Conservation (phyloP, 129 eudicot genomes). For the Lactuca saligna region DNA sequence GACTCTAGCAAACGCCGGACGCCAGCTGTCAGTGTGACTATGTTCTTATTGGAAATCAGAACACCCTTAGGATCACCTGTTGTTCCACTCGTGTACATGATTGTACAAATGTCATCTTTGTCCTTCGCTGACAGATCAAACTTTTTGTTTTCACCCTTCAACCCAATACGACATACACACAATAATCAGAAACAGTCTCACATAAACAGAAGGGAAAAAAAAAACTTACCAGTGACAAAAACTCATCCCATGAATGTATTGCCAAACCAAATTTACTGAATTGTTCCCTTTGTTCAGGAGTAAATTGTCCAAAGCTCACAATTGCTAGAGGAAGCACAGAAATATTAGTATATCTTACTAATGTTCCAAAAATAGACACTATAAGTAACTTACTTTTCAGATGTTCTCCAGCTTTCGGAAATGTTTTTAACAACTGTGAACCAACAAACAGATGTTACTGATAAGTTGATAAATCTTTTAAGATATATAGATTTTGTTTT, state of each 20-base stretch:
- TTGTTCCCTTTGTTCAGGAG: conserved; percentile 67
- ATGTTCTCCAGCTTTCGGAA: conserved; percentile 64
- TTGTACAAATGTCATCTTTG: conserved; percentile 84
- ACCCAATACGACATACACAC: not conserved
- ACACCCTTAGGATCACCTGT: conserved; percentile 99
- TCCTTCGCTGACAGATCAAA: conserved; percentile 69
- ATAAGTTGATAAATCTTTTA: not conserved
- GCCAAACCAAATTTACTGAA: conserved; percentile 58
- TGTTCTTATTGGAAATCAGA: conserved; percentile 73
- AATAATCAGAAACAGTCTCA: not conserved
- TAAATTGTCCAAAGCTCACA: conserved; percentile 85
- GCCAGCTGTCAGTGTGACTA: conserved; percentile 73
- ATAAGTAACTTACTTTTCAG: conserved; percentile 68
- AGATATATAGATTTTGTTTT: conserved; percentile 10
- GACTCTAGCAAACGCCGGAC: conserved; percentile 57
- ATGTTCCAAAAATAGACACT: not conserved
- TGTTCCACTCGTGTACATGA: conserved; percentile 99
- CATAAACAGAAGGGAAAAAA: not conserved
- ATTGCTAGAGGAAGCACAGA: conserved; percentile 44
- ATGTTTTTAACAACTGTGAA: conserved; percentile 81
- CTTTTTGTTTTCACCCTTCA: conserved; percentile 66
- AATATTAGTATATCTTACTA: conserved; percentile 14
- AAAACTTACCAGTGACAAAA: conserved; percentile 67
- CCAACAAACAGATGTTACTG: conserved; percentile 17
- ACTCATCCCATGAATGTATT: conserved; percentile 83